Conservation (phyloP, 768 basidiomycete species). For the Tricholoma hemisulphureum region DNA sequence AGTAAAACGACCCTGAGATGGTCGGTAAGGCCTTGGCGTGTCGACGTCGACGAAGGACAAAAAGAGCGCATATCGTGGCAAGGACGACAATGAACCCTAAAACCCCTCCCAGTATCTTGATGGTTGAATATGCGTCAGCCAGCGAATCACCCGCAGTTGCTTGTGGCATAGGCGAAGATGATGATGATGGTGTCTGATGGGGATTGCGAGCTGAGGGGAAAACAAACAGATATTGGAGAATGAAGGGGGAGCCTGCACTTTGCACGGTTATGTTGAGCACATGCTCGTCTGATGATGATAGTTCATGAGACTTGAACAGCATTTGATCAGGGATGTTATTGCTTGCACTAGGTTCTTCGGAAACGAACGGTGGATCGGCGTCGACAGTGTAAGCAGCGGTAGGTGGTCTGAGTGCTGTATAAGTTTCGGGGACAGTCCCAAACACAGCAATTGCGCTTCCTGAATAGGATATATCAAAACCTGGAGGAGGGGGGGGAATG, state of each 20-base stretch:
- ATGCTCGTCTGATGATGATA: slow-evolving; percentile 32
- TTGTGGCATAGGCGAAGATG: background rate
- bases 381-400: slow-evolving; percentile 42
- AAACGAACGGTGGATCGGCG: slow-evolving; percentile 27
- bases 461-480: slow-evolving; percentile 19
- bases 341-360: slow-evolving; percentile 36
- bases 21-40: slow-evolving; percentile 5
- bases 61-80: slow-evolving; percentile 9
- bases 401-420: slow-evolving; percentile 32
- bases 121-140: slow-evolving; percentile 6
- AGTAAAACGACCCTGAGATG: slow-evolving; percentile 8
- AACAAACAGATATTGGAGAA: slow-evolving; percentile 40
- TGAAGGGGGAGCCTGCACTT: slow-evolving; percentile 35
- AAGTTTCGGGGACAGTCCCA: slow-evolving; percentile 44
- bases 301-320: slow-evolving; percentile 35
- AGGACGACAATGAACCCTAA: slow-evolving; percentile 25
- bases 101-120: slow-evolving; percentile 25
- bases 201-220: slow-evolving; percentile 19
- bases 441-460: slow-evolving; percentile 47
- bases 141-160: background rate
- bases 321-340: slow-evolving; percentile 37
- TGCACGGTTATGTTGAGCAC: slow-evolving; percentile 39
- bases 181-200: background rate
- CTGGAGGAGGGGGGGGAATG: background rate
- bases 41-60: slow-evolving; percentile 18